Evolutionary conservation across 2,329 filamentous ascomycete species (phyloP), one percentile per base, ranked within the genome.

Genomic region (Nemania sp.): DNA sequence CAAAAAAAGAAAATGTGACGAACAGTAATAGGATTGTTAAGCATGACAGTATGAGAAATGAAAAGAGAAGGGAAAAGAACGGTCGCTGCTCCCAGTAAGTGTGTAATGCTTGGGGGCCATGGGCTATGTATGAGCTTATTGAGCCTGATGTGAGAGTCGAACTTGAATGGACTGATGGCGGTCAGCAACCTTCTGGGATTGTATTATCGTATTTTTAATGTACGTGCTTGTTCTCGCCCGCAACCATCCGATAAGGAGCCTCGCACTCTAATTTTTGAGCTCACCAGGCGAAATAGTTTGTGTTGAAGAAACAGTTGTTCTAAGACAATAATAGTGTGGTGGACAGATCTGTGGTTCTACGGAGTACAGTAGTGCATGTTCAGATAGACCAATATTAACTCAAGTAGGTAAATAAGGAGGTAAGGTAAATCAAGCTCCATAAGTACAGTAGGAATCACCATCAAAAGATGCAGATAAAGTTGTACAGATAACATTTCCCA

Each of bases 251-350:
- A 81, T 79, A 76, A 77, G 77, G 83, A 86, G 83, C 85, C 83
- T 84, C 78, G 86, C 82, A 82, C 82, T 86, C 83, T 86, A 86
- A 80, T 80, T 80, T 83, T 84, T 84, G 81, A 84, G 81, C 81
- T 84, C 84, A 76, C 78, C 77, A 73, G 77, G 77, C 77, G 20
- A 22, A n/a, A n/a, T n/a, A n/a, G n/a, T n/a, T 14, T 20, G 34
- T 26, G 26, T 34, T 46, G 36, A 34, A 12, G 15, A n/a, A 26
- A 4, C 3, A 6, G 5, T 2, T 6, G 24, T 22, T 31, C 20
- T n/a, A n/a, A n/a, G n/a, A n/a, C n/a, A n/a, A n/a, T n/a, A n/a
- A n/a, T n/a, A n/a, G n/a, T n/a, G n/a, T n/a, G n/a, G n/a, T n/a
- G n/a, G n/a, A n/a, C n/a, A n/a, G n/a, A n/a, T n/a, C n/a, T n/a